These are phyloP conservation scores for Cantharellus anzutake DNA, from an alignment of 768 basidiomycete genomes.

Conservation along the genomic window DNA sequence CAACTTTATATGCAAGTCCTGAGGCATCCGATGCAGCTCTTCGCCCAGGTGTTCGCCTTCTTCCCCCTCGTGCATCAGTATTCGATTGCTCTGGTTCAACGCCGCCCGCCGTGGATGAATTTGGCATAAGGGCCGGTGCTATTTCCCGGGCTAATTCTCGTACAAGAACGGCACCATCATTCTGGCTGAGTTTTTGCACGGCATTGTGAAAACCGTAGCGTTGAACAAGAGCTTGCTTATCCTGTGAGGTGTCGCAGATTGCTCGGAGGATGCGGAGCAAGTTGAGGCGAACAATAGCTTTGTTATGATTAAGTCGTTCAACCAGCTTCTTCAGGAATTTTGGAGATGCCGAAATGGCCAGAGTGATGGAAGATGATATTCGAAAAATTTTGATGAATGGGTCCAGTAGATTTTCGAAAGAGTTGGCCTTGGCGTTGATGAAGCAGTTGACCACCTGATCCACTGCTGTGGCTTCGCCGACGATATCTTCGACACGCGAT, in stretches of 20 bases:
- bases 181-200: conserved; percentile 59
- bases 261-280: conserved; percentile 67
- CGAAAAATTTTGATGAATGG: conserved; percentile 86
- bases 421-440: conserved; percentile 67
- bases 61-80: no score
- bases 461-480: conserved; percentile 45
- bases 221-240: conserved; percentile 62
- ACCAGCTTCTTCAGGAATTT: conserved; percentile 71
- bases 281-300: conserved; percentile 81
- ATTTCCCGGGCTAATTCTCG: conserved; percentile 78
- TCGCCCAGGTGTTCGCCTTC: no score
- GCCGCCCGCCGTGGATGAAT: not conserved
- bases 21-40: no score
- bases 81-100: no score
- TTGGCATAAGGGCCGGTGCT: conserved; percentile 24
- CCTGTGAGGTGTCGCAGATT: conserved; percentile 81
- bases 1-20: no score
- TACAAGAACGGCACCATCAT: conserved; percentile 82
- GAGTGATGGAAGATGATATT: conserved; percentile 50
- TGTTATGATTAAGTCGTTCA: conserved; percentile 52
- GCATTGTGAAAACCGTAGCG: conserved; percentile 64
- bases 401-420: conserved; percentile 82
- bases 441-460: conserved; percentile 62
- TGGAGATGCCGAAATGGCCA: conserved; percentile 57
- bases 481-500: conserved; percentile 44